Base-by-base conservation (phyloP, 768 basidiomycete genomes). In the Tulasnella sp. region DNA sequence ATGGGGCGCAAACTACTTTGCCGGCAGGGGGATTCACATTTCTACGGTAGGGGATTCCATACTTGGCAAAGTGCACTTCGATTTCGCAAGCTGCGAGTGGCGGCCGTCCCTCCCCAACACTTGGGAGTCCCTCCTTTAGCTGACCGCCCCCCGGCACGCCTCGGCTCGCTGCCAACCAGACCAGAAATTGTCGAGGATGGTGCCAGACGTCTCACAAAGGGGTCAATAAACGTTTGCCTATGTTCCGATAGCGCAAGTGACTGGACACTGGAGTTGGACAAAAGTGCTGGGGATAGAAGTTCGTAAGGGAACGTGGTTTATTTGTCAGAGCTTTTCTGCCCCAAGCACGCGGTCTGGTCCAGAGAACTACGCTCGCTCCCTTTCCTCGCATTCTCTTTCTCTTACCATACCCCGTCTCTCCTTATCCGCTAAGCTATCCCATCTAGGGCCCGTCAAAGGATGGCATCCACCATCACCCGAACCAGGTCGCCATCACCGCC, bases 401-500 rank as follows among this genome's bases (percentile, higher is more conserved):
- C 10, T 32, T 16, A 13, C 61, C 61, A 32, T 67, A 2, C 23
- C 32, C 61, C 20, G 61, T 67, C 61, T 67, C 32, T 67, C 61
- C 32, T 67, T 67, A 26, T 32, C 61, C 61, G 32, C 32, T 67
- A 29, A 57, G 16, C 55, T 67, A 26, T 29, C 6, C 11, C 61
- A 2, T 15, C 61, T 15, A 32, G 55, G 20, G 55, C 61, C 32
- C 6, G 61, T 29, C n/a, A 67, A 3, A 67, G 61, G 61, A 74
- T 74, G 73, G 44, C 73, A 35, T 26, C 73, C 26, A 29, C 51
- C 42, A 29, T 74, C n/a, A 26, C 73, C n/a, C 42, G 73, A 42
- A 35, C 73, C 3, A 44, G 73, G 44, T 75, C 75, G 9, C 35
- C 75, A 23, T 75, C 75, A 20, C 51, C 75, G 29, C 48, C 51